phyloP scores from a whole-genome alignment of 2,329 filamentous ascomycete genomes.

The Thelonectria rubi region DNA sequence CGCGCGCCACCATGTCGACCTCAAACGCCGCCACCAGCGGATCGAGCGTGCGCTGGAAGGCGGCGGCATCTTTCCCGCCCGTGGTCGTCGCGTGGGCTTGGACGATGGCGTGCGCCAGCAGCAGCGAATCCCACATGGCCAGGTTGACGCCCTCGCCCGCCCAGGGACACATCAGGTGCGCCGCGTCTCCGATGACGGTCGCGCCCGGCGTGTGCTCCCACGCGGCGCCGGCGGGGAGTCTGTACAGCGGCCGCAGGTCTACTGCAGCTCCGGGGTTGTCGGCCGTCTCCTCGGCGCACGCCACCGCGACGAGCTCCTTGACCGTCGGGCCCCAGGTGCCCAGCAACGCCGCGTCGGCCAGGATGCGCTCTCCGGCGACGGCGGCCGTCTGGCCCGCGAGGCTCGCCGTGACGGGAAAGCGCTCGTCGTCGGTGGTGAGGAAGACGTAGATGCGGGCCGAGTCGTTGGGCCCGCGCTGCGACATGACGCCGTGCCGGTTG shows the following conservation, averaged over 20 bases:
- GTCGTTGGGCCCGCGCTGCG: constrained; percentile 44
- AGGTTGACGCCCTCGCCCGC: constrained; percentile 64
- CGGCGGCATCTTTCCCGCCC: background rate
- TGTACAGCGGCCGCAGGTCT: constrained; percentile 42
- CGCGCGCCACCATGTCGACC: constrained; percentile 3
- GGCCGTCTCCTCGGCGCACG: constrained; percentile 39
- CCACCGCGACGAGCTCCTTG: constrained; percentile 41
- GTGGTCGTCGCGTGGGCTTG: background rate
- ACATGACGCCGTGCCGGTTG: constrained; percentile 50
- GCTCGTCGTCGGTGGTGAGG: constrained; percentile 39
- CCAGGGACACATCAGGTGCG: constrained; percentile 62
- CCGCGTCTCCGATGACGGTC: constrained; percentile 64
- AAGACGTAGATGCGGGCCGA: constrained; percentile 44
- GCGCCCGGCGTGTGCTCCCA: constrained; percentile 55
- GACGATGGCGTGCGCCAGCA: constrained; percentile 49
- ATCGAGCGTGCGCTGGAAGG: background rate
- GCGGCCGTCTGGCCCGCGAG: background rate
- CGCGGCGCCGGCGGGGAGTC: constrained; percentile 53
- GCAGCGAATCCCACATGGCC: constrained; percentile 60
- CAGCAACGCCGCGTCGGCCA: constrained; percentile 37
- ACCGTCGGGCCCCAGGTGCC: constrained; percentile 40
- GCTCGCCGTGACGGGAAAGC: constrained; percentile 20
- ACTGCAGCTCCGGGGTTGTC: constrained; percentile 28
- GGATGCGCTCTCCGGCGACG: constrained; percentile 18
- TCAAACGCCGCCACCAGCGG: constrained; percentile 11